Percentiles rank a stretch among this genome's conserved stretches.
Evolutionary conservation across 106 monocot species (phyloP).

Genomic region (Allium fistulosum): DNA sequence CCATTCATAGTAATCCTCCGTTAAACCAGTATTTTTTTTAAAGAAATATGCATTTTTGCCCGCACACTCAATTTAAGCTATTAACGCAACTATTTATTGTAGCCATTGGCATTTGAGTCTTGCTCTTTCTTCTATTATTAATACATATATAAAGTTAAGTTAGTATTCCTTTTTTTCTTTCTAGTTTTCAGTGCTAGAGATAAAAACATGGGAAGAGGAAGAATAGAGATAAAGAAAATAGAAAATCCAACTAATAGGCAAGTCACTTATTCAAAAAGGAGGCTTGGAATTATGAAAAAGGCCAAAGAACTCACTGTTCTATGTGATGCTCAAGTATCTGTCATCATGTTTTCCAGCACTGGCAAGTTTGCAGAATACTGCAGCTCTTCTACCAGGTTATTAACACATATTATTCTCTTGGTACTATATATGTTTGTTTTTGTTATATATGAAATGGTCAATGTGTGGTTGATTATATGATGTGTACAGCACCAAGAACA

Average conservation of each 20-base stretch:
- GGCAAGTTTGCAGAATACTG: conserved; percentile 25
- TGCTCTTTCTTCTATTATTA: no score
- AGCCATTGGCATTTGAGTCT: no score
- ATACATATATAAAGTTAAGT: no score
- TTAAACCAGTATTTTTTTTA: no score
- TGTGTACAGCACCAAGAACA: conserved; percentile 41
- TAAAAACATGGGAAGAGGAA: conserved; percentile 17
- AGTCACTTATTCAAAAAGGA: conserved; percentile 21
- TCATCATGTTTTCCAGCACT: conserved; percentile 28
- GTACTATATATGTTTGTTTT: background rate
- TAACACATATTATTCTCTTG: background rate
- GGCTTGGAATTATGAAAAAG: conserved; percentile 29
- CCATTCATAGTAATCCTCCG: no score
- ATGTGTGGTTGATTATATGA: no score
- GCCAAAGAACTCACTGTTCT: conserved; percentile 33
- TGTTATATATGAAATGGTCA: background rate
- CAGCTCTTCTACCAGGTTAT: conserved; percentile 16
- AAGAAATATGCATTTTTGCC: no score
- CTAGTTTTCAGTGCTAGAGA: conserved; percentile 3
- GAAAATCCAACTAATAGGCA: conserved; percentile 22
- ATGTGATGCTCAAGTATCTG: conserved; percentile 30
- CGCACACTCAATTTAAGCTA: no score
- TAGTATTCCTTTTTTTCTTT: background rate
- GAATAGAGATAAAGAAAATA: conserved; percentile 29
- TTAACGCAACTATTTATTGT: no score